phyloP scores from a whole-genome alignment of 2,329 filamentous ascomycete genomes.

The Endothia cerciana region DNA sequence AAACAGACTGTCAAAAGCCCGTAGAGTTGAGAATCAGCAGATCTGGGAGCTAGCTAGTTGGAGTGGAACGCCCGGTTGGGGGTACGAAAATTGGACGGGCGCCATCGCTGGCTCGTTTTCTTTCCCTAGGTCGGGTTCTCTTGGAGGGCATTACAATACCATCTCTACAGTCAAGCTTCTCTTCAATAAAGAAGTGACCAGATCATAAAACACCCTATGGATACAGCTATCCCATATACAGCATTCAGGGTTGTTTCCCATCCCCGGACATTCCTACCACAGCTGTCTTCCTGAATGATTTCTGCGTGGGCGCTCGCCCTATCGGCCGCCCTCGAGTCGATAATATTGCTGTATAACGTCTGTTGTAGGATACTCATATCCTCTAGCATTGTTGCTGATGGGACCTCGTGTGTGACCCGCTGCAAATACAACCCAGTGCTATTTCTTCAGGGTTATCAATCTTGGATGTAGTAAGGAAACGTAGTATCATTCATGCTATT shows the following conservation, averaged over 20 bases:
- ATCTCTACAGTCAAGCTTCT: background rate
- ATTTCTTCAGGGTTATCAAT: too few relatives aligned
- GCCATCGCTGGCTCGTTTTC: slow-evolving; percentile 11
- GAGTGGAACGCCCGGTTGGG: slow-evolving; percentile 21
- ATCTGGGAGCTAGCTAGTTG: slow-evolving; percentile 26
- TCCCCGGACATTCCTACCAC: background rate
- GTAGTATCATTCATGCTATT: background rate
- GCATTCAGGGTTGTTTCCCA: background rate
- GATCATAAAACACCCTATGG: background rate
- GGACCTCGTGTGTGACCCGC: too few relatives aligned
- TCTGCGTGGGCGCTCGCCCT: too few relatives aligned
- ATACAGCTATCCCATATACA: background rate
- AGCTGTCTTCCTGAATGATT: too few relatives aligned
- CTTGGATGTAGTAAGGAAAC: too few relatives aligned
- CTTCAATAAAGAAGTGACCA: background rate
- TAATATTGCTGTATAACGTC: too few relatives aligned
- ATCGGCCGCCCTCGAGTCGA: too few relatives aligned
- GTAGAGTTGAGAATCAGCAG: slow-evolving; percentile 8
- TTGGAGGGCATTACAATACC: background rate
- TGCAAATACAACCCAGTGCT: too few relatives aligned
- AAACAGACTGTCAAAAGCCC: background rate
- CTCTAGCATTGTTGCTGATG: too few relatives aligned
- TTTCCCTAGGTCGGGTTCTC: slow-evolving; percentile 15
- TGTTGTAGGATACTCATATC: too few relatives aligned
- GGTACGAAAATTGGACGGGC: slow-evolving; percentile 18